Percentiles rank a stretch among this genome's conserved stretches.
Evolutionary conservation across 495 filamentous ascomycete genomes (phyloP).

Genomic region (Neurospora tetraspora): DNA sequence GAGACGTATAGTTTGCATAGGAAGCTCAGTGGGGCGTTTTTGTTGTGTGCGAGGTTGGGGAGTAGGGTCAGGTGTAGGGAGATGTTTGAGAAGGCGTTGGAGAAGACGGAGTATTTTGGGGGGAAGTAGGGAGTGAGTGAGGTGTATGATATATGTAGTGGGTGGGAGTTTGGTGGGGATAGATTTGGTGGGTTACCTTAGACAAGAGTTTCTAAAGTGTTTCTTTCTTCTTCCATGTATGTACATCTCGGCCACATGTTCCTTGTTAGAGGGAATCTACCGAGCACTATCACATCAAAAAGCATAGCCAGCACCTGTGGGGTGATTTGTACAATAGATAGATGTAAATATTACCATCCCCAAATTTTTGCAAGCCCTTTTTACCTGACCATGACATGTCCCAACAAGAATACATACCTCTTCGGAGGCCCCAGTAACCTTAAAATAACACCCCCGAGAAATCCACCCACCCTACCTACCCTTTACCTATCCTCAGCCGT

Average conservation of each 20-base stretch:
- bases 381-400: neutral
- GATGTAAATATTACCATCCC: neutral
- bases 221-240: neutral
- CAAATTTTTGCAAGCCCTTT: neutral
- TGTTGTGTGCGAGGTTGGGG: conserved; percentile 80
- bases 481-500: conserved; percentile 18
- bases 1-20: conserved; percentile 96
- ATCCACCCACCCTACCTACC: neutral
- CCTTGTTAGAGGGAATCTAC: neutral
- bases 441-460: neutral
- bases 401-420: neutral
- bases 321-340: neutral
- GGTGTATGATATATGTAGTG: conserved; percentile 4
- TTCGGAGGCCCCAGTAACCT: neutral
- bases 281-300: neutral
- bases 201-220: neutral
- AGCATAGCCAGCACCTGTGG: neutral
- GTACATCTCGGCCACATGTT: neutral
- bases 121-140: neutral
- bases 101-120: conserved; percentile 28
- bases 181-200: neutral
- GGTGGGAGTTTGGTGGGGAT: neutral
- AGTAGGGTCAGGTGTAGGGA: conserved; percentile 73
- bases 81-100: conserved; percentile 62
- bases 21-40: conserved; percentile 90